These are phyloP conservation scores for Dactylellina sp. DNA, from an alignment of 2,329 filamentous ascomycete species.

Conservation along the genomic window DNA sequence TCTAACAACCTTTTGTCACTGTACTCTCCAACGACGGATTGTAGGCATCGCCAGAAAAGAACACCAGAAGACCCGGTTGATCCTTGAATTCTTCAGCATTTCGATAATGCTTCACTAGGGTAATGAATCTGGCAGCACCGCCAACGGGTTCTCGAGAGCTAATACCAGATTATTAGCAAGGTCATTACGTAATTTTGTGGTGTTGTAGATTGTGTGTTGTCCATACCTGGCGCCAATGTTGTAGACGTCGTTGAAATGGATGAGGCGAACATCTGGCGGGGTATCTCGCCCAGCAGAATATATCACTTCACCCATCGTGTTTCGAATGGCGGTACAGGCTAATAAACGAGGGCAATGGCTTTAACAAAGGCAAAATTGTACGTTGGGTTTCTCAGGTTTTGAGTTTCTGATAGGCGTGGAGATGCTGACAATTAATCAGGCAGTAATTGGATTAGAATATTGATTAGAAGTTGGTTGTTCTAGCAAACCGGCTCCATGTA, in stretches of 20 bases:
- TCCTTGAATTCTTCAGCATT: conserved; percentile 70
- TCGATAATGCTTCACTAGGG: conserved; percentile 80
- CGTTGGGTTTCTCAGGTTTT: no score
- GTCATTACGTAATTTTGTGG: background rate
- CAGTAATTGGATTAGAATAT: no score
- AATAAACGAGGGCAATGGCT: background rate
- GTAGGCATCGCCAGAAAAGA: conserved; percentile 93
- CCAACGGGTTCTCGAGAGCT: conserved; percentile 84
- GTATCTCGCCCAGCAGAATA: conserved; percentile 61
- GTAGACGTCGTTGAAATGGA: conserved; percentile 96
- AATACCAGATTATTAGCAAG: conserved; percentile 58
- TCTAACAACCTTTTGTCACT: conserved; percentile 78
- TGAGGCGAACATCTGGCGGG: conserved; percentile 78
- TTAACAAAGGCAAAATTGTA: background rate
- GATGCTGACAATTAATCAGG: no score
- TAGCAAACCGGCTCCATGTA: no score
- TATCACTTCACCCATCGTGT: conserved; percentile 52
- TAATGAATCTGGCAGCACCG: conserved; percentile 83
- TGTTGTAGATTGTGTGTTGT: conserved; percentile 57
- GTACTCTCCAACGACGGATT: conserved; percentile 90
- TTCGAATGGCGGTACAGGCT: background rate
- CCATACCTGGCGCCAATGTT: conserved; percentile 74
- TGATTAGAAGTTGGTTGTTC: no score
- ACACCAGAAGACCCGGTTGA: conserved; percentile 76
- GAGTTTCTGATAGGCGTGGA: background rate